Evolutionary conservation across 805 yeast species (phyloP).

Genomic region (Ogataea pilisensis): DNA sequence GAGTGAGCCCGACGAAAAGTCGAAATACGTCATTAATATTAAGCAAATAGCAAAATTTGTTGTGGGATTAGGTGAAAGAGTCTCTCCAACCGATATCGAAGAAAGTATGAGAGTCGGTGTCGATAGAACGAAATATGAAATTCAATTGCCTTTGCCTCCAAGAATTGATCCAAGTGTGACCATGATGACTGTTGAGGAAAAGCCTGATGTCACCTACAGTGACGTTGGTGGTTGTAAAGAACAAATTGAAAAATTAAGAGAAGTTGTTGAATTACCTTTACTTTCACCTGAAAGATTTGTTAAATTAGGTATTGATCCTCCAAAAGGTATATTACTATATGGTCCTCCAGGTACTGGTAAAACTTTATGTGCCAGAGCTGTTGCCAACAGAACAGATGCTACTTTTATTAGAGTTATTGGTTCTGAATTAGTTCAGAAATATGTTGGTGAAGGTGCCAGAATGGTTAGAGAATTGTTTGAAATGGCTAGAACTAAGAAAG

Average conservation of each 20-base stretch:
- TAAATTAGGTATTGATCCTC: constrained; percentile 96
- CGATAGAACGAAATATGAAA: constrained; percentile 94
- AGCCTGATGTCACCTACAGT: constrained; percentile 97
- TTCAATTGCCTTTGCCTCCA: constrained; percentile 96
- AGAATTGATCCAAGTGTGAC: constrained; percentile 97
- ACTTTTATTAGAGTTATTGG: constrained; percentile 98
- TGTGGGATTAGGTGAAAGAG: constrained; percentile 93
- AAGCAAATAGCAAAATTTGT: constrained; percentile 98
- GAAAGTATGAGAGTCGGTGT: constrained; percentile 99
- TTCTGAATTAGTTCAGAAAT: constrained; percentile 95
- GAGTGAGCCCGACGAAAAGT: constrained; percentile 58
- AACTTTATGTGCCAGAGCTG: constrained; percentile 97
- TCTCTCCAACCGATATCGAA: constrained; percentile 97
- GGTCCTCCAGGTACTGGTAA: constrained; percentile 99
- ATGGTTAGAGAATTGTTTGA: constrained; percentile 98
- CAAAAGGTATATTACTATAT: constrained; percentile 92
- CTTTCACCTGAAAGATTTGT: constrained; percentile 96
- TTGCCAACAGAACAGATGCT: constrained; percentile 98
- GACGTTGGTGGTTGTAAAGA: constrained; percentile 99
- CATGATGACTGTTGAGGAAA: constrained; percentile 99
- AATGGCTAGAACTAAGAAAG: constrained; percentile 98
- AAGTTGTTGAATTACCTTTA: constrained; percentile 91
- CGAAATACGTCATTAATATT: constrained; percentile 92
- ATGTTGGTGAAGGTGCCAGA: constrained; percentile 99
- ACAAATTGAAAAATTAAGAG: constrained; percentile 93